phyloP scores from a whole-genome alignment of 257 asterid species.

The Ocimum tenuiflorum region DNA sequence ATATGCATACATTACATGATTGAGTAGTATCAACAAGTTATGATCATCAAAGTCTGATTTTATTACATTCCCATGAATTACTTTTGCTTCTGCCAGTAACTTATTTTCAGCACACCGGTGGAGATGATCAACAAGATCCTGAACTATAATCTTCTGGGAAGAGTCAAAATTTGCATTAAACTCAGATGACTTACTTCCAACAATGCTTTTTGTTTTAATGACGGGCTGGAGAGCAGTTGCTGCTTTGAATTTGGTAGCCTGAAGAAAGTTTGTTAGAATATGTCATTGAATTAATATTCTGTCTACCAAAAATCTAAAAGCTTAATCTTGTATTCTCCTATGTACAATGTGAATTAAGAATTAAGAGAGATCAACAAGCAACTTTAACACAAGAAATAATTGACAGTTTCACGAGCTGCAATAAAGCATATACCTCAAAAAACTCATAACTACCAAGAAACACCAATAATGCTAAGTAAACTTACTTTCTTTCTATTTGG shows the following conservation, averaged over 20 bases:
- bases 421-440: neutral
- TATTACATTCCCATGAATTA: constrained; percentile 37
- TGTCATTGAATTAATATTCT: neutral
- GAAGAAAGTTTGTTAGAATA: constrained; percentile 1
- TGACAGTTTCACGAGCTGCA: neutral
- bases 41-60: constrained; percentile 26
- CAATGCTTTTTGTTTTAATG: constrained; percentile 10
- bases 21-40: constrained; percentile 36
- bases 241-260: constrained; percentile 14
- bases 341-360: neutral
- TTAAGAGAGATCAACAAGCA: neutral
- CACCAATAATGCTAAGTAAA: neutral
- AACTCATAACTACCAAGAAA: neutral
- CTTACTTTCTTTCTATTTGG: constrained; percentile 18
- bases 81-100: constrained; percentile 26
- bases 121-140: constrained; percentile 36
- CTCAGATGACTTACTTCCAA: constrained; percentile 6
- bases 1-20: constrained; percentile 48
- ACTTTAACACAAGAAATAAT: constrained; percentile 1
- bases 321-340: neutral
- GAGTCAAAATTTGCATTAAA: constrained; percentile 21
- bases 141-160: constrained; percentile 25
- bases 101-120: constrained; percentile 34
- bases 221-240: constrained; percentile 15
- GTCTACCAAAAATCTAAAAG: constrained; percentile 8